Evolutionary conservation across 768 basidiomycete genomes (phyloP), one percentile per base, ranked within the genome.

Genomic region (Tylopilus balloui): DNA sequence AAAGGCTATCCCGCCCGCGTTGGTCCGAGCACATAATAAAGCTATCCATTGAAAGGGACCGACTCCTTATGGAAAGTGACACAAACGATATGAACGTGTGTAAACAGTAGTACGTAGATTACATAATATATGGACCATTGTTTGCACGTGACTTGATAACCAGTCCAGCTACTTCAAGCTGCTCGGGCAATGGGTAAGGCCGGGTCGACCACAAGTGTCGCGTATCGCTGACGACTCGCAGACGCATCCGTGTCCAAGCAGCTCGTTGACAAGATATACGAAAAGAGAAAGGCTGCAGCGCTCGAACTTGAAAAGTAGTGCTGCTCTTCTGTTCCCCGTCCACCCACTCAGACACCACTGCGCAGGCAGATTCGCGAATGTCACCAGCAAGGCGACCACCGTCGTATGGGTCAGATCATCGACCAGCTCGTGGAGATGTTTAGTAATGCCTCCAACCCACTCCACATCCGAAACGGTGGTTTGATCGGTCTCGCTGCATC

Each of bases 381-480:
- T 59, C 82, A 89, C 54, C 80, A 81, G 57, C 83, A 86, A 66
- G 83, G 84, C 31, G 93, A 96, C 67, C 78, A 83, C 42, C 79
- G 83, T 17, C 81, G 88, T 15, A 94, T 96, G 61, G 75, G 74
- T 55, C 79, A 86, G 60, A 96, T 98, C 57, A 84, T 97, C 52
- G 90, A 93, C 71, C 94, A 97, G 60, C 79, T 97, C 53, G 88
- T 93, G 51, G 91, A 92, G 17, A 91, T 97, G 84, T 95, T 94
- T 74, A 86, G 78, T 63, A 86, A 88, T 56, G 70, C 80, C 17
- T 75, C 81, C 28, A 92, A 94, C 63, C 83, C 90, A 3, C 74
- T 94, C 20, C 92, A 96, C 59, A 81, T 92, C 38, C 78, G 94
- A 38, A 97, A 95, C 66, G 95, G 95, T 29, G 95, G 95, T 5